Percentiles rank a stretch among this genome's conserved stretches.
phyloP scores from a whole-genome alignment of 805 yeast genomes.

The Komagataella mondaviorum region DNA sequence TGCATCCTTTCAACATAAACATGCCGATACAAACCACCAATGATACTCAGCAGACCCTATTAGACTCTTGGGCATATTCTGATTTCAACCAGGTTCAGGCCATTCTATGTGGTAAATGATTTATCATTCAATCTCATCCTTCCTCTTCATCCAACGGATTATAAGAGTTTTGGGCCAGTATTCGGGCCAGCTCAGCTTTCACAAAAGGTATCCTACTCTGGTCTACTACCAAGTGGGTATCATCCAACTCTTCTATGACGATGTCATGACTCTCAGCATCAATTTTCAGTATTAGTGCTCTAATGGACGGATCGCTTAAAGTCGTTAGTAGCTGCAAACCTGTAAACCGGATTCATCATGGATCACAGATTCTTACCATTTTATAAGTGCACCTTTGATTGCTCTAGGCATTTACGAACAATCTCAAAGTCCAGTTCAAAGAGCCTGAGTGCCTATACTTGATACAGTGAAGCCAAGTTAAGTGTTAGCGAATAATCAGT shows the following conservation, averaged over 20 bases:
- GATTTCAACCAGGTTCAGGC: too few species aligned
- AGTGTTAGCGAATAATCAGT: not conserved
- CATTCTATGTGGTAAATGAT: too few species aligned
- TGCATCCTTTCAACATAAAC: too few species aligned
- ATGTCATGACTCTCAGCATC: constrained; percentile 71
- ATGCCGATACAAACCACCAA: too few species aligned
- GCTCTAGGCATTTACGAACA: constrained; percentile 31
- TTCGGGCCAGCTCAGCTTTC: constrained; percentile 61
- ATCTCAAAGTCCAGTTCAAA: not conserved
- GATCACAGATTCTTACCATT: constrained; percentile 18
- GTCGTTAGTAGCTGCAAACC: constrained; percentile 1
- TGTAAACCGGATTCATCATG: not conserved
- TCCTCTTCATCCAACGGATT: constrained; percentile 71
- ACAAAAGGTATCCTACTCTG: constrained; percentile 63
- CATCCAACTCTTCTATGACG: constrained; percentile 69
- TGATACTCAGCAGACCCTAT: too few species aligned
- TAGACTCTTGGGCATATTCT: too few species aligned
- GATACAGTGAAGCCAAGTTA: not conserved
- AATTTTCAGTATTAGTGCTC: constrained; percentile 72
- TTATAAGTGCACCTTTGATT: constrained; percentile 37
- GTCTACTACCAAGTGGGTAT: constrained; percentile 76
- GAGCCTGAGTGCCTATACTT: not conserved
- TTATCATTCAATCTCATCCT: not conserved
- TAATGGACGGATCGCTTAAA: constrained; percentile 77
- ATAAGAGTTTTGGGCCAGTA: constrained; percentile 74